Evolutionary conservation across 768 basidiomycete genomes (phyloP).

Genomic region (Mycena polygramma): DNA sequence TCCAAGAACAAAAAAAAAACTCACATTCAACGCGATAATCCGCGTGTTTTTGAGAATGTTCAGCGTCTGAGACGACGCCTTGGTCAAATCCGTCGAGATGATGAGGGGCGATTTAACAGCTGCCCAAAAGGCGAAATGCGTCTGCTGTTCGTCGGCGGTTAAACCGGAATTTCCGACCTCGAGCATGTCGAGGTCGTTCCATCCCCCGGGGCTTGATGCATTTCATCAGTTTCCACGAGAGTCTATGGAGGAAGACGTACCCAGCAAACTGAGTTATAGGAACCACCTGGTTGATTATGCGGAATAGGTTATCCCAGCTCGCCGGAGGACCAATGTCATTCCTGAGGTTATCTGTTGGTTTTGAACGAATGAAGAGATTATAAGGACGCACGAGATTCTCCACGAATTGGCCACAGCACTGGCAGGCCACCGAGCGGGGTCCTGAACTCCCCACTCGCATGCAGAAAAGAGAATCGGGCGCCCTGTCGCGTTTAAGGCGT

Average conservation of each 20-base stretch:
- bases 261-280: slow-evolving; percentile 64
- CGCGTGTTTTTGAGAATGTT: slow-evolving; percentile 56
- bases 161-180: slow-evolving; percentile 64
- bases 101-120: slow-evolving; percentile 64
- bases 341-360: slow-evolving; percentile 39
- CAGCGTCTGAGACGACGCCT: slow-evolving; percentile 48
- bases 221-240: slow-evolving; percentile 45
- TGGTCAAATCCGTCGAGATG: slow-evolving; percentile 59
- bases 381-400: slow-evolving; percentile 57
- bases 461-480: slow-evolving; percentile 65
- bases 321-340: slow-evolving; percentile 63
- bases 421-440: slow-evolving; percentile 65
- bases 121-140: slow-evolving; percentile 68
- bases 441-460: slow-evolving; percentile 66
- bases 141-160: slow-evolving; percentile 57
- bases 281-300: slow-evolving; percentile 66
- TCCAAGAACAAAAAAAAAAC: slow-evolving; percentile 28
- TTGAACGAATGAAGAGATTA: not conserved
- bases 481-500: slow-evolving; percentile 58
- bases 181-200: slow-evolving; percentile 63
- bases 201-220: slow-evolving; percentile 4
- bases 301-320: slow-evolving; percentile 61
- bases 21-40: slow-evolving; percentile 60
- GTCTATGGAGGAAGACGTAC: slow-evolving; percentile 49
- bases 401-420: slow-evolving; percentile 63